phyloP scores from a whole-genome alignment of 2,329 filamentous ascomycete genomes.

The Aspergillus eucalypticola region DNA sequence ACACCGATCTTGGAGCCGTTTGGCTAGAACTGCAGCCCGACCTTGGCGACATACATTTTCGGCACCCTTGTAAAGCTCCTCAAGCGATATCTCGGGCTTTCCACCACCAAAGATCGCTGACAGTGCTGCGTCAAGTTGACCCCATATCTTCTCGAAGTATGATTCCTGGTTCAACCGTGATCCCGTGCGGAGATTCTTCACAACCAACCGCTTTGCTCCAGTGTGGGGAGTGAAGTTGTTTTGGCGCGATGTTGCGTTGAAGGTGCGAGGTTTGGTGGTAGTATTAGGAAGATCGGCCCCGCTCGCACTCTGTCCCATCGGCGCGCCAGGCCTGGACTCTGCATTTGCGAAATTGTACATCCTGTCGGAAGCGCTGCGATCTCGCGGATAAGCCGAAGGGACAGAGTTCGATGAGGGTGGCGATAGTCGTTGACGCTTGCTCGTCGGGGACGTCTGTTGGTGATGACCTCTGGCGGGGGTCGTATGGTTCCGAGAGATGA shows the following conservation, averaged over 20 bases:
- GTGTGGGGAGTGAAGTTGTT: constrained; percentile 68
- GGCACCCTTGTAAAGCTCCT: constrained; percentile 84
- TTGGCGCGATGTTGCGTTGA: constrained; percentile 38
- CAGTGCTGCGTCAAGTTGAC: constrained; percentile 72
- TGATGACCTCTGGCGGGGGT: constrained; percentile 23
- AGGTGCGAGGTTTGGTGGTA: constrained; percentile 23
- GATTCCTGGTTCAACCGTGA: constrained; percentile 67
- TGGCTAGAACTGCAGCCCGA: constrained; percentile 67
- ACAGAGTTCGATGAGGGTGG: constrained; percentile 24
- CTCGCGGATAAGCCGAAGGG: constrained; percentile 16
- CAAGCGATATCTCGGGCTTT: constrained; percentile 70
- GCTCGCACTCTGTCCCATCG: constrained; percentile 48
- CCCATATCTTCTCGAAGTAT: constrained; percentile 76
- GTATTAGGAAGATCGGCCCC: constrained; percentile 32
- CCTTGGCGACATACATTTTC: constrained; percentile 88
- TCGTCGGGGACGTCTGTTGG: constrained; percentile 32
- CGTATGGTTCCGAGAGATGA: constrained; percentile 41
- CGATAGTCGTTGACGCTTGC: constrained; percentile 45
- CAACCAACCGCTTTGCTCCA: constrained; percentile 82
- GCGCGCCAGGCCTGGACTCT: constrained; percentile 37
- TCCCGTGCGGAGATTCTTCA: constrained; percentile 80
- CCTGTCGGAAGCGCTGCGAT: constrained; percentile 39
- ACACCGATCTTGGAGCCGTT: constrained; percentile 65
- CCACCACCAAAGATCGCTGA: constrained; percentile 68
- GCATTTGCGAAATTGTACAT: constrained; percentile 57